Evolutionary conservation across 2,329 filamentous ascomycete genomes (phyloP), one percentile per base, ranked within the genome.

Genomic region (Dothideomycetidae sp.): DNA sequence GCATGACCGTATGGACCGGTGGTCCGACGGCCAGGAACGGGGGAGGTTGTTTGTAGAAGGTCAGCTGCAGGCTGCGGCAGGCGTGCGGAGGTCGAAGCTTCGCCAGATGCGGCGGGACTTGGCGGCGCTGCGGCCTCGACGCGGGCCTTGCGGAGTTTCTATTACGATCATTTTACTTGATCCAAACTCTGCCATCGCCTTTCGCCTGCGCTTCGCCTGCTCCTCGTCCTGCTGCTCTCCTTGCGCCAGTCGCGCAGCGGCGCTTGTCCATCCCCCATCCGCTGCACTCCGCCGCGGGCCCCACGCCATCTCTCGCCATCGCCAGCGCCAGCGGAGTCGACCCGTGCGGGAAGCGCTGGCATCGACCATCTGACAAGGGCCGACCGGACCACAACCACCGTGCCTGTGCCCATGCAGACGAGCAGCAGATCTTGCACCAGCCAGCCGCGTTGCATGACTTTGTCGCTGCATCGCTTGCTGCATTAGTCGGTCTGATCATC

Each of bases 111-210:
- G n/a, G n/a, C n/a, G n/a, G n/a, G n/a, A n/a, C 21, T 26, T 26
- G 21, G 21, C 21, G 21, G 23, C 15, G 10, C 15, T 31, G 12
- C 33, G 13, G 16, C 11, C 12, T 29, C 31, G 31, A 29, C 36
- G 36, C 9, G 7, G 16, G 29, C 28, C 31, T n/a, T 33, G n/a
- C 10, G 10, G 11, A 33, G 31, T 38, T 38, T 38, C 36, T 33
- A 38, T 38, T 38, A 38, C 36, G 29, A 29, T 29, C 36, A 38
- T 38, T 38, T 38, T 38, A 38, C 36, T 32, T 38, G 28, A 38
- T 26, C n/a, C 21, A 26, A 26, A 26, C 21, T 26, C 21, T 7
- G 7, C 21, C n/a, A n/a, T n/a, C n/a, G n/a, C n/a, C n/a, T n/a
- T n/a, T n/a, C n/a, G n/a, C n/a, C n/a, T n/a, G n/a, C n/a, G n/a